Conservation (phyloP, 768 basidiomycete species). For the Lactifluus pinguis region DNA sequence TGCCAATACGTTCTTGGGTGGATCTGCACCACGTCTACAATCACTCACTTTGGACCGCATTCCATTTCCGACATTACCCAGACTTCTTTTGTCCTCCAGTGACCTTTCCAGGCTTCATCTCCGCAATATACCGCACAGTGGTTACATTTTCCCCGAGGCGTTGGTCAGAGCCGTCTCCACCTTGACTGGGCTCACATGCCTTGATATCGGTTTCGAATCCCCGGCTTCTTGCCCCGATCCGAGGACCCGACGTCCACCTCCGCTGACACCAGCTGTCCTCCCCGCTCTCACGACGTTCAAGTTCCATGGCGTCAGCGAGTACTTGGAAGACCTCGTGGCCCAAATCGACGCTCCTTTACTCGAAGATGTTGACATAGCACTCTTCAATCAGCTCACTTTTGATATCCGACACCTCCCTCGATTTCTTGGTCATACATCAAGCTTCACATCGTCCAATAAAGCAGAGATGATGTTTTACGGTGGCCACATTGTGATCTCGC, state of each 20-base stretch:
- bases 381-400: neutral
- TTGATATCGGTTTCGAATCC: neutral
- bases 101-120: neutral
- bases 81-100: neutral
- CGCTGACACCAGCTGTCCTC: no score
- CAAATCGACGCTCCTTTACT: neutral
- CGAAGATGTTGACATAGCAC: fast-evolving
- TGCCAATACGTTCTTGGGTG: neutral
- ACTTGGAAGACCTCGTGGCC: neutral
- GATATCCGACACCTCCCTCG: neutral
- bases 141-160: neutral
- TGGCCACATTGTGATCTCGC: neutral
- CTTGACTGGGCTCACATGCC: neutral
- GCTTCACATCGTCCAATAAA: neutral
- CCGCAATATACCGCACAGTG: neutral
- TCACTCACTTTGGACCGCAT: neutral
- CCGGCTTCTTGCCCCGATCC: neutral
- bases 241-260: neutral
- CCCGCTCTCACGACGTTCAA: no score
- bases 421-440: neutral
- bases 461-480: neutral
- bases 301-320: no score
- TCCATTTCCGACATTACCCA: neutral
- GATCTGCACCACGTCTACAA: neutral
- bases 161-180: neutral